Base-by-base conservation (phyloP, 768 basidiomycete genomes). In the Boletus barrowsii region DNA sequence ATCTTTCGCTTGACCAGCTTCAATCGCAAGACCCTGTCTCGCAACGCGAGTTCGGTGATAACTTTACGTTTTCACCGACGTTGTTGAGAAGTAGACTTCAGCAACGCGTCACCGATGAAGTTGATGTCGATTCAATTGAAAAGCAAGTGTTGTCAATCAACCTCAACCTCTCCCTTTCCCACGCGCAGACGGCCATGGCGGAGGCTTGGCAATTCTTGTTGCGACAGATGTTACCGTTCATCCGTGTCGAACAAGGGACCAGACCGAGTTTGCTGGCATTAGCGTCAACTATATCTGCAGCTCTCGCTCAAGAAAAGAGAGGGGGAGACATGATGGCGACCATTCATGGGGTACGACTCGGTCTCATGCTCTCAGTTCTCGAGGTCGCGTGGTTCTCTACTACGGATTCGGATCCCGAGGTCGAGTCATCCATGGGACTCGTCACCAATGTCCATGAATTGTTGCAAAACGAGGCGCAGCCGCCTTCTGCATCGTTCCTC, bases 281-380 rank as follows among this genome's bases (percentile, higher is more conserved):
- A 30, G 85, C 83, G 0, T 77, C 83, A 1, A 78, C 81, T 0
- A 78, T 91, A 10, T 89, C 90, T 5, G 80, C 75, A 22, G 80
- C 79, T 42, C 80, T 93, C 29, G 81, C 88, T 0, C 68, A 68
- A 18, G 94, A 95, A 70, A 76, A 71, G 37, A 80, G 92, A 33
- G 76, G 75, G 5, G 94, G 94, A 0, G 87, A 93, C 54, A 88
- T 94, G 81, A 89, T 94, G 83, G 78, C 87, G 0, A 80, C 81
- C 1, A 84, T 94, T 15, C 93, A 98, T 58, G 80, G 82, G 3
- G 82, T 87, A 22, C 79, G 92, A 32, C 72, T 98, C 22, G 79
- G 82, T 4, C 76, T 96, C 3, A 75, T 97, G 3, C 76, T 93
- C 22, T 80, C 86, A 0, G 68, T 95, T 47, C 75, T 93, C n/a